Evolutionary conservation across 208 protist species (phyloP), one percentile per base, ranked within the genome.

Genomic region (Crithidia expoeki): DNA sequence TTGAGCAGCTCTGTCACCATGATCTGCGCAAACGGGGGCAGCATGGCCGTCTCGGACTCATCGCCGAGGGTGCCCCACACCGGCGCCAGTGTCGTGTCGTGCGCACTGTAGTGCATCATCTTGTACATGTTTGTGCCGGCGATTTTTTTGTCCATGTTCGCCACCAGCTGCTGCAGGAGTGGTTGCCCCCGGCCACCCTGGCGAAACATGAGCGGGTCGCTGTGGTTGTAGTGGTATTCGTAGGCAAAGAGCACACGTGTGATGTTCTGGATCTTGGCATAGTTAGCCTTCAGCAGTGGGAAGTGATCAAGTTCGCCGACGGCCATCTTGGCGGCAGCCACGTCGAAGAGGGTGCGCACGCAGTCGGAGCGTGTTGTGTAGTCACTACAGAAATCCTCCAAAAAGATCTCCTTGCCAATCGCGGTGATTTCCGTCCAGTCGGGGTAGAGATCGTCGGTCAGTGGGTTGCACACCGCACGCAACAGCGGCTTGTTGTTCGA

Each of bases 1-100:
- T 87, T 51, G 50, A 93, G 77, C 42, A 93, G 74, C 68, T 93
- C 88, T 28, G 84, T 63, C 50, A 89, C 74, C 42, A 86, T 74
- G 59, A 76, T 66, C 46, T 84, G 79, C 33, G 64, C 84, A 70
- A 90, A 93, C 10, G 79, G 84, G 21, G 88, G 88, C 61, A 89
- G 46, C 72, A 90, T 75, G n/a, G 51, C 81, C 11, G 56, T 51
- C 28, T 72, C 42, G 7, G 70, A 68, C n/a, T 60, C 36, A 63
- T 93, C 84, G 53, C 83, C 74, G 25, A 90, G 76, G 12, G 85
- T 86, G 40, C 64, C 73, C 59, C 74, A 72, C n/a, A 88, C 25
- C 32, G 73, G 74, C 4, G 56, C 64, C 27, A 90, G 50, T 9
- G 79, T 79, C 4, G 74, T 85, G 67, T 90, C 81, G 60, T 88